These are phyloP conservation scores for Podaxis pistillaris DNA, from an alignment of 768 basidiomycete genomes.

Conservation along the genomic window DNA sequence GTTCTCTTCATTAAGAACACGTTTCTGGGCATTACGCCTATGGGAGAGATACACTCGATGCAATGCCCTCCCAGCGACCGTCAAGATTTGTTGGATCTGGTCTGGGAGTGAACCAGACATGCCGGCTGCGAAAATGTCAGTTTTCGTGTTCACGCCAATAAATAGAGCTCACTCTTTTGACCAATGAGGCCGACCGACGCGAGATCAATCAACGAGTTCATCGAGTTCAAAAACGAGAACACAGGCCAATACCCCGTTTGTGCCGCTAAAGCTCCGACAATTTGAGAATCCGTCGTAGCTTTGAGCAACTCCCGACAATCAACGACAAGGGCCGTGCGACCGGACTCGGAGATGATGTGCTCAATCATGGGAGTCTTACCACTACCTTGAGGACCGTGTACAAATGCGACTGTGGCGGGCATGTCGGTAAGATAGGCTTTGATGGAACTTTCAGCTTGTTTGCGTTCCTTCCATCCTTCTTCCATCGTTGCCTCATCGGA, in stretches of 20 bases:
- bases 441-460: slow-evolving; percentile 69
- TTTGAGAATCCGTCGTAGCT: slow-evolving; percentile 62
- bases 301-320: slow-evolving; percentile 80
- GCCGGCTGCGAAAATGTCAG: slow-evolving; percentile 55
- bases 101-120: slow-evolving; percentile 75
- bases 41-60: slow-evolving; percentile 58
- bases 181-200: slow-evolving; percentile 93
- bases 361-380: slow-evolving; percentile 68
- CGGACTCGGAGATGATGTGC: slow-evolving; percentile 47
- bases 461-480: slow-evolving; percentile 82
- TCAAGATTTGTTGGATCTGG: slow-evolving; percentile 82
- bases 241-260: slow-evolving; percentile 91
- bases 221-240: slow-evolving; percentile 80
- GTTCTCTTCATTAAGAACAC: slow-evolving; percentile 35
- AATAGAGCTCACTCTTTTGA: slow-evolving; percentile 67
- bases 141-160: neutral
- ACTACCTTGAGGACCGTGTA: slow-evolving; percentile 83
- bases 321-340: slow-evolving; percentile 69
- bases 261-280: slow-evolving; percentile 65
- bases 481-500: slow-evolving; percentile 22
- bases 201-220: slow-evolving; percentile 86
- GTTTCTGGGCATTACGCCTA: slow-evolving; percentile 37
- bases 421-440: slow-evolving; percentile 73
- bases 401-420: slow-evolving; percentile 73
- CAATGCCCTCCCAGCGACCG: slow-evolving; percentile 72